phyloP scores from a whole-genome alignment of 2,329 filamentous ascomycete species.

The Cryphonectria radicalis region DNA sequence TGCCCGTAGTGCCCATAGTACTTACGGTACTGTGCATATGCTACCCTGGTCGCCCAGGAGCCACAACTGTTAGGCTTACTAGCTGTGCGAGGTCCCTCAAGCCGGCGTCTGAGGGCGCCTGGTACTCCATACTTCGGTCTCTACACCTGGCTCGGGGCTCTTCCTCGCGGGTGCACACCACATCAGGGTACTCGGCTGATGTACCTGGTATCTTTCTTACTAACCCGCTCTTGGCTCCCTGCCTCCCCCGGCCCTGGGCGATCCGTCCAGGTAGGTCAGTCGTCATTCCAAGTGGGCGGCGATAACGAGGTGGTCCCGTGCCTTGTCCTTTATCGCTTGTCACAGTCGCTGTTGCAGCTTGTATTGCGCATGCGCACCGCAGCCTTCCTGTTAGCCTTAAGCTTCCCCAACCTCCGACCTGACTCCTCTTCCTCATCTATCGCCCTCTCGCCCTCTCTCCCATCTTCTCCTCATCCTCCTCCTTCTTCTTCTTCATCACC shows the following conservation, averaged over 20 bases:
- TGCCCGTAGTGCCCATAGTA: too few species aligned
- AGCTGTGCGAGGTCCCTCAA: not conserved
- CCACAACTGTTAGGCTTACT: slow-evolving; percentile 1
- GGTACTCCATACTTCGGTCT: slow-evolving; percentile 2
- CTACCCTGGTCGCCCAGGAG: not conserved
- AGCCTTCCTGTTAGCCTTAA: slow-evolving; percentile 17
- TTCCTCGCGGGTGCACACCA: not conserved
- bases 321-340: slow-evolving; percentile 11
- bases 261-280: slow-evolving; percentile 9
- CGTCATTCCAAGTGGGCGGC: slow-evolving; percentile 7
- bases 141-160: not conserved
- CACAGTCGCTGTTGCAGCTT: slow-evolving; percentile 7
- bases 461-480: slow-evolving; percentile 9
- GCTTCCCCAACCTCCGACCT: slow-evolving; percentile 12
- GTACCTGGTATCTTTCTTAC: slow-evolving; percentile 3
- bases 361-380: slow-evolving; percentile 5
- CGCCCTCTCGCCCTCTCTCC: slow-evolving; percentile 11
- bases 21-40: not conserved
- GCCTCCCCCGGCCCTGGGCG: not conserved
- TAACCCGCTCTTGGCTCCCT: not conserved
- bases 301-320: slow-evolving; percentile 16
- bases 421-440: not conserved
- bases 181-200: not conserved
- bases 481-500: slow-evolving; percentile 8
- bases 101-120: not conserved